A percentile compares a stretch with the other conserved stretches of the same genome.
Evolutionary conservation across 2,329 filamentous ascomycete genomes (phyloP).

Genomic region (Hypocreales sp.): DNA sequence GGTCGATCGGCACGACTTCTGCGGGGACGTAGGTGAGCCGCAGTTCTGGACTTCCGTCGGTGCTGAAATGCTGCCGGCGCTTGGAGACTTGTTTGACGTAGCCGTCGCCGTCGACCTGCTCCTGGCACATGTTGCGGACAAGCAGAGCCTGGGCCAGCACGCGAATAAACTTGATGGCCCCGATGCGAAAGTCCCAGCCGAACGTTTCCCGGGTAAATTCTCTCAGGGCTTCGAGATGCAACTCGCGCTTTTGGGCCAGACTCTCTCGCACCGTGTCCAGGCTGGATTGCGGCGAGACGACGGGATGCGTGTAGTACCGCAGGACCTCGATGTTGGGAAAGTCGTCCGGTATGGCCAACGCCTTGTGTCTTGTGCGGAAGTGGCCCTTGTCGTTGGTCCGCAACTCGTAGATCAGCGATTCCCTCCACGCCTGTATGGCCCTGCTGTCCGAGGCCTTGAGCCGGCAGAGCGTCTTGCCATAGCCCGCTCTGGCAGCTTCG

Average conservation of each 20-base stretch:
- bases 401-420: conserved; percentile 58
- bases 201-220: conserved; percentile 67
- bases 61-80: conserved; percentile 53
- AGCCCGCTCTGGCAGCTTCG: conserved; percentile 79
- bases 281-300: conserved; percentile 52
- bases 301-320: conserved; percentile 76
- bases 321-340: conserved; percentile 73
- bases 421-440: conserved; percentile 55
- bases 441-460: conserved; percentile 42
- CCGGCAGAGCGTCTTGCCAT: conserved; percentile 59
- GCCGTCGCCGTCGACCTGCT: conserved; percentile 14
- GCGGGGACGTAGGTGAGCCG: conserved; percentile 65
- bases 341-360: conserved; percentile 57
- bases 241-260: conserved; percentile 8
- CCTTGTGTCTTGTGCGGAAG: conserved; percentile 63
- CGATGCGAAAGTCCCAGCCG: conserved; percentile 66
- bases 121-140: conserved; percentile 33
- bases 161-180: conserved; percentile 72
- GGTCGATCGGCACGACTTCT: conserved; percentile 61
- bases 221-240: conserved; percentile 38
- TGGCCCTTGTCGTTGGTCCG: conserved; percentile 68
- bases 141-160: conserved; percentile 67
- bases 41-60: conserved; percentile 61
- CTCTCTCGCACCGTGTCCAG: conserved; percentile 12
- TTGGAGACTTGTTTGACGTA: conserved; percentile 53